These are phyloP conservation scores for Umbellularia californica DNA, from an alignment of 164 flowering plant genomes.

Conservation along the genomic window DNA sequence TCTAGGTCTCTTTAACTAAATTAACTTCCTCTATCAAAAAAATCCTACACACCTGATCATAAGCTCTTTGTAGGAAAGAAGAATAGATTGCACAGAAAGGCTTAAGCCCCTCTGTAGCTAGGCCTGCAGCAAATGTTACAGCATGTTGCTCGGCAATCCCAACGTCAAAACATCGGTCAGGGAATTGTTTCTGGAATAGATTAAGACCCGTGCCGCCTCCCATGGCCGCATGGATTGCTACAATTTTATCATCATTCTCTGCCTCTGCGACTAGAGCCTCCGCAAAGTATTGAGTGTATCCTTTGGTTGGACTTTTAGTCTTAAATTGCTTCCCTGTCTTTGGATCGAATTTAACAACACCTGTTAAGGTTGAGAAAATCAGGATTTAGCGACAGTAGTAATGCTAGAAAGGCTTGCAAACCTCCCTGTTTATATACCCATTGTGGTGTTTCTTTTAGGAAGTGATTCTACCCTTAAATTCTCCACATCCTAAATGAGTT, in stretches of 20 bases:
- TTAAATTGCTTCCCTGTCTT: slow-evolving; percentile 46
- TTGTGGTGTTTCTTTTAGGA: too few relatives aligned
- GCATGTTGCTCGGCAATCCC: slow-evolving; percentile 67
- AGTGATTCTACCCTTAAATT: too few relatives aligned
- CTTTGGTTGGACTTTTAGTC: slow-evolving; percentile 21
- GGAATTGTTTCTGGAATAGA: slow-evolving; percentile 41
- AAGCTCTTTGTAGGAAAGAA: slow-evolving; percentile 49
- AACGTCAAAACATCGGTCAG: slow-evolving; percentile 43
- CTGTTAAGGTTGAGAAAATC: slow-evolving; percentile 10
- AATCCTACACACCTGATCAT: slow-evolving; percentile 36
- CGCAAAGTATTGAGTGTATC: slow-evolving; percentile 45
- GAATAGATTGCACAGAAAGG: slow-evolving; percentile 55
- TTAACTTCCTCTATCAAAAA: background rate
- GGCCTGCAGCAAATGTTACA: slow-evolving; percentile 57
- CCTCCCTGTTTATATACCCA: too few relatives aligned
- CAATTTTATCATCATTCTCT: slow-evolving; percentile 31
- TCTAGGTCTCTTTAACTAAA: background rate
- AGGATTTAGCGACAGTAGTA: background rate
- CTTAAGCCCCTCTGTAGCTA: slow-evolving; percentile 52
- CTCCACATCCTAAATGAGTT: too few relatives aligned
- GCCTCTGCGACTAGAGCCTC: slow-evolving; percentile 48
- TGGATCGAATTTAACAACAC: slow-evolving; percentile 52
- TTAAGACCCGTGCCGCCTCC: slow-evolving; percentile 54
- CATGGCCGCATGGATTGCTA: slow-evolving; percentile 56
- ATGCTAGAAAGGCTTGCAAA: too few relatives aligned